phyloP scores from a whole-genome alignment of 345 rosid genomes.

The Pistacia vera region DNA sequence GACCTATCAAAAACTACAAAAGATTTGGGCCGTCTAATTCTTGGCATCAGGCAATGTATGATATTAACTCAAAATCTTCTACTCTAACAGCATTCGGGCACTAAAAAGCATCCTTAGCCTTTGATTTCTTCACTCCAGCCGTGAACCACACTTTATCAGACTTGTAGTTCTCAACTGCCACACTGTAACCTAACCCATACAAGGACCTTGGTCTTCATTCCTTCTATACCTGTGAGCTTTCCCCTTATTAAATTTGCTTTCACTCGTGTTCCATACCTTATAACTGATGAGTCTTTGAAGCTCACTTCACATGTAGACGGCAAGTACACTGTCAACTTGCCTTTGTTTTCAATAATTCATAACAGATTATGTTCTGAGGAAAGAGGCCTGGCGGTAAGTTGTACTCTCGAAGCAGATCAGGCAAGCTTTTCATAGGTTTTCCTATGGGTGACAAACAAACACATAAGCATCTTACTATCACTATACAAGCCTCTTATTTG shows the following conservation, averaged over 20 bases:
- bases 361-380: constrained; percentile 82
- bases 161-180: constrained; percentile 70
- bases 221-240: constrained; percentile 80
- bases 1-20: not conserved
- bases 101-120: constrained; percentile 68
- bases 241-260: constrained; percentile 77
- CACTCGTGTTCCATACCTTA: constrained; percentile 81
- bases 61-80: constrained; percentile 55
- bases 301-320: constrained; percentile 77
- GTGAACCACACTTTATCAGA: constrained; percentile 96
- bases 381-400: constrained; percentile 90
- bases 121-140: constrained; percentile 90
- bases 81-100: constrained; percentile 64
- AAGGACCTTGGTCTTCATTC: constrained; percentile 93
- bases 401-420: constrained; percentile 89
- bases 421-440: constrained; percentile 71
- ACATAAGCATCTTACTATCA: constrained; percentile 5
- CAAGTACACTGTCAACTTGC: constrained; percentile 78
- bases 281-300: constrained; percentile 82
- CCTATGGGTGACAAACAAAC: constrained; percentile 41
- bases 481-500: not conserved
- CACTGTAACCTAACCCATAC: constrained; percentile 90
- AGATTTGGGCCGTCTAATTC: not conserved
- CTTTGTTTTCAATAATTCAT: constrained; percentile 90
- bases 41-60: not conserved